Conservation (phyloP, 2,329 filamentous ascomycete species). For the Lachnellula suecica region DNA sequence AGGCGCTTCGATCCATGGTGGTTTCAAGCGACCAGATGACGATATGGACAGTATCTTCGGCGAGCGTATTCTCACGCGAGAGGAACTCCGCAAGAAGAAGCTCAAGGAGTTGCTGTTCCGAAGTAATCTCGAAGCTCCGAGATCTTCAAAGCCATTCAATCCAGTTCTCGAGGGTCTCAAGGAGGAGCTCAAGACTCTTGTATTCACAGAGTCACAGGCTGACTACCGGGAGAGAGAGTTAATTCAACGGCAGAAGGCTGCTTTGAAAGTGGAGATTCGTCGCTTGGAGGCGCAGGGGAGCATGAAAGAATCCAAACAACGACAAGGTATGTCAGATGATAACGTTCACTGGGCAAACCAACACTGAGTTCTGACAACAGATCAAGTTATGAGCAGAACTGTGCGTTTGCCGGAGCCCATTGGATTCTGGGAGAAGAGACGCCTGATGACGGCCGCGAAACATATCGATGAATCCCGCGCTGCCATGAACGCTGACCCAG, state of each 20-base stretch:
- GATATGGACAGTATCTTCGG: conserved; percentile 5
- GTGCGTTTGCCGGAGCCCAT: neutral
- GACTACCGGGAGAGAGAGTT: neutral
- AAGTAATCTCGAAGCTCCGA: neutral
- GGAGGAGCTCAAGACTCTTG: neutral
- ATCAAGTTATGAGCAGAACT: neutral
- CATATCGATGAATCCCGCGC: neutral
- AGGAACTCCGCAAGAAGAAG: conserved; percentile 1
- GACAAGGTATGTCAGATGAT: neutral
- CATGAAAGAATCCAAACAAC: neutral
- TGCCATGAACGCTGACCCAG: neutral
- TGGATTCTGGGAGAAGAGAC: neutral
- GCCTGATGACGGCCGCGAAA: neutral
- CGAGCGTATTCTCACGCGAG: conserved; percentile 1
- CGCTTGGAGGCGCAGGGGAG: neutral
- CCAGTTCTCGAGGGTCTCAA: neutral
- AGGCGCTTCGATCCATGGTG: neutral
- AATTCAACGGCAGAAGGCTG: neutral
- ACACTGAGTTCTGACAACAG: neutral
- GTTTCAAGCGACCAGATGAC: neutral
- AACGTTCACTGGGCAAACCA: too few relatives aligned
- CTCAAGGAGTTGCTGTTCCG: neutral
- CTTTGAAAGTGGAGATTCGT: neutral
- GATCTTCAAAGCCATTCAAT: neutral
- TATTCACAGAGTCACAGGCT: neutral